Percentiles rank a stretch among this genome's conserved stretches.
phyloP scores from a whole-genome alignment of 2,329 filamentous ascomycete species.

The Aspergillus felis region DNA sequence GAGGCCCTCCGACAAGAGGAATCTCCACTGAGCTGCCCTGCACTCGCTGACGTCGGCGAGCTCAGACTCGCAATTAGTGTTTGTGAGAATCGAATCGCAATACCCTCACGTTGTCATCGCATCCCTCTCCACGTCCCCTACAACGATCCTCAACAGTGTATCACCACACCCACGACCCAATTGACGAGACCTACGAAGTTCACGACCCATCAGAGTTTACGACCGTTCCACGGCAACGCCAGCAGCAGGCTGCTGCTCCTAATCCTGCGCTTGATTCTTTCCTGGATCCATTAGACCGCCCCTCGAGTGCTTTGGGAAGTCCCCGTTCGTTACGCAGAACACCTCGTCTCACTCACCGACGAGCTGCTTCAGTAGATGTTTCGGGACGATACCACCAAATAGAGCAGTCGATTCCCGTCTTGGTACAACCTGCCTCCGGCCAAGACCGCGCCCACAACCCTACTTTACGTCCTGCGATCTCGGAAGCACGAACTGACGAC shows the following conservation, averaged over 20 bases:
- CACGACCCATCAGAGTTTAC: conserved; percentile 47
- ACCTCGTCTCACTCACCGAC: conserved; percentile 42
- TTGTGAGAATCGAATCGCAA: neutral
- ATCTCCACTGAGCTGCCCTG: conserved; percentile 8
- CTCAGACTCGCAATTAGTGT: conserved; percentile 10
- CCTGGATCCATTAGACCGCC: conserved; percentile 37
- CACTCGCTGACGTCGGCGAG: conserved; percentile 7
- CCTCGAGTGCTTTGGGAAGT: conserved; percentile 52
- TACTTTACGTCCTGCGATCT: conserved; percentile 27
- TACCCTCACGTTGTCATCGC: conserved; percentile 30
- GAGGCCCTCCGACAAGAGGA: conserved; percentile 4
- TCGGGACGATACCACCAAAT: conserved; percentile 24
- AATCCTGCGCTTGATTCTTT: conserved; percentile 45
- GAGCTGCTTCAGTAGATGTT: conserved; percentile 45
- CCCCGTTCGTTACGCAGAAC: conserved; percentile 50
- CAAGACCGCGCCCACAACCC: conserved; percentile 14
- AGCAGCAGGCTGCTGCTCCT: conserved; percentile 41
- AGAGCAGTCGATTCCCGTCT: conserved; percentile 24
- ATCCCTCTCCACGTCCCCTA: conserved; percentile 18
- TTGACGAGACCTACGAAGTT: conserved; percentile 54
- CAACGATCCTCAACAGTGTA: conserved; percentile 40
- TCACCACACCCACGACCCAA: conserved; percentile 34
- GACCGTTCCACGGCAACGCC: conserved; percentile 43
- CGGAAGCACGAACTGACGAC: conserved; percentile 32
- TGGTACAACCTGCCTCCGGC: conserved; percentile 21